Conservation (phyloP, 2,329 filamentous ascomycete genomes). For the Penicillium sclerotiorum region DNA sequence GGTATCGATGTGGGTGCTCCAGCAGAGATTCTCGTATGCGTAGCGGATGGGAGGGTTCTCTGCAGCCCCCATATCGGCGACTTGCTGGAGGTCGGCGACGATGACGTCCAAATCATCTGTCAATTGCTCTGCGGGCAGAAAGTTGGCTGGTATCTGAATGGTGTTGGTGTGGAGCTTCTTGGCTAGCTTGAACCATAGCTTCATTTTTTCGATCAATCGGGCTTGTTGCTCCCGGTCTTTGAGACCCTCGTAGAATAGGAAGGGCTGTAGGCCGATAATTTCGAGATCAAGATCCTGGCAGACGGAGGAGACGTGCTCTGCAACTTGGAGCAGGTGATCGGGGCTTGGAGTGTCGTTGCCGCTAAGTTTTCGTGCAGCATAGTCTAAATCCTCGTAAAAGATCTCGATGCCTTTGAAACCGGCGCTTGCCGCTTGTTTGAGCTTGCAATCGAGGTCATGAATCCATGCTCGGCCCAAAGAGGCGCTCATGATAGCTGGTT, state of each 20-base stretch:
- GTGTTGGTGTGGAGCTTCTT: conserved; percentile 66
- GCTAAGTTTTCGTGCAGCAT: conserved; percentile 56
- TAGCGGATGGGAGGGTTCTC: conserved; percentile 64
- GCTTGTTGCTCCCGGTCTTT: conserved; percentile 61
- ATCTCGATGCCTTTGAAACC: conserved; percentile 73
- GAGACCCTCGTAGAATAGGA: conserved; percentile 75
- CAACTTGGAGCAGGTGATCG: conserved; percentile 56
- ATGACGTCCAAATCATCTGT: conserved; percentile 59
- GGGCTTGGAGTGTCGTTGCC: conserved; percentile 46
- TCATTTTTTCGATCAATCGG: conserved; percentile 59
- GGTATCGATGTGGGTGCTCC: conserved; percentile 68
- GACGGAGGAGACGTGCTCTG: conserved; percentile 58
- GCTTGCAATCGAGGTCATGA: conserved; percentile 67
- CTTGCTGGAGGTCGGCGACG: conserved; percentile 62
- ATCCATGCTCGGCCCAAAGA: conserved; percentile 72
- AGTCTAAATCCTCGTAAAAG: conserved; percentile 75
- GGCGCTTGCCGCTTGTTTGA: conserved; percentile 65
- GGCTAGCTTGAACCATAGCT: conserved; percentile 69
- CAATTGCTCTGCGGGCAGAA: conserved; percentile 50
- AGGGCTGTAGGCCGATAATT: conserved; percentile 67
- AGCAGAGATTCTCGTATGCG: conserved; percentile 73
- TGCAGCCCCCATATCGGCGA: conserved; percentile 67
- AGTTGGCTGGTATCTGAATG: conserved; percentile 73
- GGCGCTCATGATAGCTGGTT: conserved; percentile 23
- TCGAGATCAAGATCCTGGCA: conserved; percentile 27